Evolutionary conservation across 306 rosid genomes (phyloP).

Genomic region (Prinsepia uniflora): DNA sequence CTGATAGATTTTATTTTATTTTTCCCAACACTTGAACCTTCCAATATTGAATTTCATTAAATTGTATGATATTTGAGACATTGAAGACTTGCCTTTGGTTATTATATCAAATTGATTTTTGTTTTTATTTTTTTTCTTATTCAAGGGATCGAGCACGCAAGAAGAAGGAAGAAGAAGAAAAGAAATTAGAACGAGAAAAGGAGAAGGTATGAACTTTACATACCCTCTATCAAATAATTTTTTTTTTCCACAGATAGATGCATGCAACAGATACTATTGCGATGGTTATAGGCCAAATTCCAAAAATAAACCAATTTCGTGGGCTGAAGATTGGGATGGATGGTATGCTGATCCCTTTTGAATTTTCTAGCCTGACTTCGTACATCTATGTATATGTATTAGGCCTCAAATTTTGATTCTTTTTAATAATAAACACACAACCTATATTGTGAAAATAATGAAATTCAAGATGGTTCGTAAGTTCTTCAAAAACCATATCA

Average conservation of each 20-base stretch:
- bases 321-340: conserved; percentile 99
- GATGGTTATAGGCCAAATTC: conserved; percentile 92
- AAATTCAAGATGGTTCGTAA: neutral
- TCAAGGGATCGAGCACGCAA: conserved; percentile 41
- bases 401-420: neutral
- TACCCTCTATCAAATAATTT: neutral
- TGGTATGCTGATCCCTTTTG: conserved; percentile 48
- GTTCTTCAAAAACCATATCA: neutral
- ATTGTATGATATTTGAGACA: neutral
- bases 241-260: conserved; percentile 58
- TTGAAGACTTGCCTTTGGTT: neutral
- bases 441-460: too few relatives aligned
- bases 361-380: neutral
- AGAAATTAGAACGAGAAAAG: conserved; percentile 39
- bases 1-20: neutral
- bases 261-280: conserved; percentile 94
- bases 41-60: neutral
- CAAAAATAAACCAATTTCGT: conserved; percentile 55
- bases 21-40: neutral
- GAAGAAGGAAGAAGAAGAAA: conserved; percentile 41
- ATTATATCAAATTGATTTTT: neutral
- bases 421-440: neutral
- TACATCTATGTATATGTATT: neutral
- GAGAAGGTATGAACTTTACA: conserved; percentile 50
- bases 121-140: conserved; percentile 10